Evolutionary conservation across 768 basidiomycete species (phyloP).

Genomic region (Mycena alexandri): DNA sequence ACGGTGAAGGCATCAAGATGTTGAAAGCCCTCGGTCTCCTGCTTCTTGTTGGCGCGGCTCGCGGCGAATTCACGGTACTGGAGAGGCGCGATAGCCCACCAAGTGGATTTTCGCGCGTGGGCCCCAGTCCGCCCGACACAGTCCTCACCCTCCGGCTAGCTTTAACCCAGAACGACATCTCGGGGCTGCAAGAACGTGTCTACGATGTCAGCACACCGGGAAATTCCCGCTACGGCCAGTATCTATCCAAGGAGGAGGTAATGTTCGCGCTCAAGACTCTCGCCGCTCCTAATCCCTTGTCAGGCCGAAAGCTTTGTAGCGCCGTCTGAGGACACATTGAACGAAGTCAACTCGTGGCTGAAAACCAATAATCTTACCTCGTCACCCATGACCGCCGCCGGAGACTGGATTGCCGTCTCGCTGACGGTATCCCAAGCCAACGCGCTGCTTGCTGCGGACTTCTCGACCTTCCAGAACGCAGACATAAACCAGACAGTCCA

Average conservation of each 20-base stretch:
- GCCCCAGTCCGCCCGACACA: neutral
- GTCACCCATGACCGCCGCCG: neutral
- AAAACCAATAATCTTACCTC: neutral
- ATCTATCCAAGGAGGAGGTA: slow-evolving; percentile 10
- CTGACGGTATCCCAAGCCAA: slow-evolving; percentile 8
- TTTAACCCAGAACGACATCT: neutral
- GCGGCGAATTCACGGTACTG: no score
- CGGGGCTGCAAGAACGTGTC: slow-evolving; percentile 4
- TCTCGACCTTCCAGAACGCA: no score
- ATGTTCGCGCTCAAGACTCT: neutral
- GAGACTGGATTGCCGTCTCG: slow-evolving; percentile 6
- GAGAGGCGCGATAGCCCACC: neutral
- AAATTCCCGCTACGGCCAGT: slow-evolving; percentile 17
- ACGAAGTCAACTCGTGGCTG: no score
- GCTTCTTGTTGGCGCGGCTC: no score
- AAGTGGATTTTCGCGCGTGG: slow-evolving; percentile 6
- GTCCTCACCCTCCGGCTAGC: slow-evolving; percentile 10
- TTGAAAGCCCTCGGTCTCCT: no score
- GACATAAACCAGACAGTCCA: no score
- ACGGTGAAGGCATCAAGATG: no score
- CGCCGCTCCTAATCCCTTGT: no score
- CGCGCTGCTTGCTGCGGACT: no score
- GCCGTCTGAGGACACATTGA: neutral
- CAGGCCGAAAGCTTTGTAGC: neutral
- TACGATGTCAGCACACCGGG: slow-evolving; percentile 19